Evolutionary conservation across 2,329 filamentous ascomycete genomes (phyloP).

Genomic region (Trichoderma endophyticum): DNA sequence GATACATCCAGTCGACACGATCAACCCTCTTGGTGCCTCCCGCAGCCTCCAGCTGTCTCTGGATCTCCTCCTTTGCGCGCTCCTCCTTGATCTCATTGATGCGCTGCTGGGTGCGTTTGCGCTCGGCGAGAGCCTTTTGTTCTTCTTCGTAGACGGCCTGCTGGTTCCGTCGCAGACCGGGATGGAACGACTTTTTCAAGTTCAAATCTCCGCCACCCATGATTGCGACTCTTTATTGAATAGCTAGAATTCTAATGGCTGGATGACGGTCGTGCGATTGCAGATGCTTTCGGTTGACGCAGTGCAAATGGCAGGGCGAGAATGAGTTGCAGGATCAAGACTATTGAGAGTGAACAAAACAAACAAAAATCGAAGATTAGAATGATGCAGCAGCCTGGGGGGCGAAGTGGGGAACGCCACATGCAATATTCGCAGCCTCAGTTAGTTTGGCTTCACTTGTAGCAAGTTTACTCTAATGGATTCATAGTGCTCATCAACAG

Average conservation of each 20-base stretch:
- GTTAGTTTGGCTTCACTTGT: background rate
- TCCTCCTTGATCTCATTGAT: slow-evolving; percentile 94
- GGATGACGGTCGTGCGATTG: background rate
- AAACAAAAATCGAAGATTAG: background rate
- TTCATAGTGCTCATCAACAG: background rate
- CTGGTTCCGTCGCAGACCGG: slow-evolving; percentile 86
- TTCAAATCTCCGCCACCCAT: slow-evolving; percentile 97
- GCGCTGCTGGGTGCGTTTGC: slow-evolving; percentile 88
- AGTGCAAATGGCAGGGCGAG: background rate
- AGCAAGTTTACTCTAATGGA: background rate
- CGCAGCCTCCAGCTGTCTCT: slow-evolving; percentile 82
- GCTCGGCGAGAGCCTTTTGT: slow-evolving; percentile 86
- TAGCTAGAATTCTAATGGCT: too few relatives aligned
- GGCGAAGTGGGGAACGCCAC: slow-evolving; percentile 7
- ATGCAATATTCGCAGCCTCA: background rate
- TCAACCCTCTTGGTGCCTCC: slow-evolving; percentile 77
- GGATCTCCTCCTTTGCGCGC: slow-evolving; percentile 84
- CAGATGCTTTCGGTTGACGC: background rate
- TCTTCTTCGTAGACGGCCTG: slow-evolving; percentile 87
- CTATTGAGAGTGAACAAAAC: background rate
- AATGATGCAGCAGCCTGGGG: background rate
- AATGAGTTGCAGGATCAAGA: background rate
- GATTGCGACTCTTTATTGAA: slow-evolving; percentile 37
- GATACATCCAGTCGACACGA: slow-evolving; percentile 98
- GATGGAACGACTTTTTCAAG: slow-evolving; percentile 93